A percentile compares a stretch with the other conserved stretches of the same genome.
Conservation (phyloP, 495 filamentous ascomycete species). For the Aspergillus kassunensis region DNA sequence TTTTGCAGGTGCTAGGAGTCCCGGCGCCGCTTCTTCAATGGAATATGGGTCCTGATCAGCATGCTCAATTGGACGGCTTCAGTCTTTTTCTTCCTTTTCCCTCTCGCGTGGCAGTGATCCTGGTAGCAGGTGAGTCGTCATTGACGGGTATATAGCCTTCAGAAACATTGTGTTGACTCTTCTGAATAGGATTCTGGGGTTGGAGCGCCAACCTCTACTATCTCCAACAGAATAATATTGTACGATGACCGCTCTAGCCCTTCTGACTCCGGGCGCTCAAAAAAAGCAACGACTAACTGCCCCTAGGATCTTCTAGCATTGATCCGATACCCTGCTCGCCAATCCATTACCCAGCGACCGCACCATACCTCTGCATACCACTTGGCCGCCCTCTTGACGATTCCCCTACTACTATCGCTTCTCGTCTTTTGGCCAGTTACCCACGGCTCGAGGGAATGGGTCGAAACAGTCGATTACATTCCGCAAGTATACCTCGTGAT, state of each 20-base stretch:
- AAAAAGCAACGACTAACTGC: constrained; percentile 17
- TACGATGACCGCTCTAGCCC: constrained; percentile 31
- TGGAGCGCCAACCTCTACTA: constrained; percentile 87
- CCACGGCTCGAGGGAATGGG: constrained; percentile 58
- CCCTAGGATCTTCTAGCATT: constrained; percentile 69
- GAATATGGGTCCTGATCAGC: constrained; percentile 78
- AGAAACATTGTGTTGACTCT: constrained; percentile 9
- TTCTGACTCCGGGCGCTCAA: neutral
- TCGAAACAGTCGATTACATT: constrained; percentile 72
- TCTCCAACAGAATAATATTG: constrained; percentile 67
- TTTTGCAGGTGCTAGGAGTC: constrained; percentile 16
- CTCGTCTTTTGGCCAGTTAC: constrained; percentile 80
- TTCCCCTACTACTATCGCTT: constrained; percentile 65
- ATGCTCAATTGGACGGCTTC: constrained; percentile 79
- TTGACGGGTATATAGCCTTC: neutral
- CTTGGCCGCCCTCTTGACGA: constrained; percentile 68
- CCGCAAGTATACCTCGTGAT: constrained; percentile 75
- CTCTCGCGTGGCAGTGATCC: constrained; percentile 71
- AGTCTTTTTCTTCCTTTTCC: constrained; percentile 82
- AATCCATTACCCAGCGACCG: constrained; percentile 58
- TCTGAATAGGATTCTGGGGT: constrained; percentile 71
- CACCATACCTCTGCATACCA: constrained; percentile 81
- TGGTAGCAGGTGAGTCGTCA: constrained; percentile 64
- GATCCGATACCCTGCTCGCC: constrained; percentile 70
- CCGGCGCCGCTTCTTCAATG: constrained; percentile 32